A percentile compares a stretch with the other conserved stretches of the same genome.
These are phyloP conservation scores for Plantago major DNA, from an alignment of 257 asterid genomes.

Conservation along the genomic window DNA sequence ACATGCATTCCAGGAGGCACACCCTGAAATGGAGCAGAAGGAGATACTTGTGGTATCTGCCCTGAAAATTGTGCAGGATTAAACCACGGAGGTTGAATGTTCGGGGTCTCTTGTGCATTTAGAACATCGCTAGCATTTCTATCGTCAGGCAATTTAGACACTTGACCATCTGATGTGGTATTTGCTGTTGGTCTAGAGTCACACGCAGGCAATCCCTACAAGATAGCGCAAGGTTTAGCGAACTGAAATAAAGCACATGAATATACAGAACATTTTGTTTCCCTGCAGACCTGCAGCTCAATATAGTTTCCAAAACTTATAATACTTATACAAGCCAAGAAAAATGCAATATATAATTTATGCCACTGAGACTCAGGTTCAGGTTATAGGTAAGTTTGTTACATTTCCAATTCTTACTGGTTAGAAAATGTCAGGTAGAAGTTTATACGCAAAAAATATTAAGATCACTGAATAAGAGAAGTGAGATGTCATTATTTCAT, in stretches of 20 bases:
- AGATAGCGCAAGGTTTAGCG: not conserved
- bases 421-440: not conserved
- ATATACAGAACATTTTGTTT: not conserved
- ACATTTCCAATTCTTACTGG: not conserved
- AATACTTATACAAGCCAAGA: no score
- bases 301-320: not conserved
- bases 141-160: not conserved
- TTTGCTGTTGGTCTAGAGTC: not conserved
- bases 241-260: not conserved
- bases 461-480: not conserved
- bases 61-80: constrained; percentile 3
- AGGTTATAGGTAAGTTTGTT: no score
- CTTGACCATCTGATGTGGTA: not conserved
- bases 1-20: constrained; percentile 11
- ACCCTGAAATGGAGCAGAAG: not conserved
- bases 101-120: constrained; percentile 4
- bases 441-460: not conserved
- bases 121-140: not conserved
- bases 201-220: not conserved
- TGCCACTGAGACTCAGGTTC: no score
- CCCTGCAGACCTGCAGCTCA: not conserved
- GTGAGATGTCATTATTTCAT: not conserved
- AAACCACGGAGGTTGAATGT: not conserved
- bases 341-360: no score
- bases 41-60: not conserved